Evolutionary conservation across 1,139 yeast genomes (phyloP).

Genomic region (Arxiozyma slooffiae): DNA sequence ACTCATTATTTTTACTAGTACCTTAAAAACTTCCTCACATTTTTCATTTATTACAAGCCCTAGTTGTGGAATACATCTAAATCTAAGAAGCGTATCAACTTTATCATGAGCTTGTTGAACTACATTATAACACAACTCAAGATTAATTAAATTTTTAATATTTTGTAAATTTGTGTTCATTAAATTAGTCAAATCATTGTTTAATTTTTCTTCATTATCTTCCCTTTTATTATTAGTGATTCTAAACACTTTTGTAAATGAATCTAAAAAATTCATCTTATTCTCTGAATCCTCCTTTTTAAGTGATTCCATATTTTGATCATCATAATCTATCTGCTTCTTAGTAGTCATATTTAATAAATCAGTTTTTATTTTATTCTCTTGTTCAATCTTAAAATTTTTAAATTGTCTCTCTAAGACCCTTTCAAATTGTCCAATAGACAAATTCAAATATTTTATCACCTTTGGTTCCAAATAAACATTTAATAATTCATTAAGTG

Average conservation of each 20-base stretch:
- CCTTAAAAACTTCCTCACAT: slow-evolving; percentile 48
- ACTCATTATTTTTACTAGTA: slow-evolving; percentile 56
- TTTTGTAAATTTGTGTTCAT: no score
- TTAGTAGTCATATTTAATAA: slow-evolving; percentile 5
- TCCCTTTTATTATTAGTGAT: slow-evolving; percentile 35
- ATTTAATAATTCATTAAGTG: slow-evolving; percentile 28
- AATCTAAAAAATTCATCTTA: slow-evolving; percentile 37
- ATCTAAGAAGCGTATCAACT: slow-evolving; percentile 32
- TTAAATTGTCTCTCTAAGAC: slow-evolving; percentile 28
- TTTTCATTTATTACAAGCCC: slow-evolving; percentile 33
- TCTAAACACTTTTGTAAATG: slow-evolving; percentile 52
- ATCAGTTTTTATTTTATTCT: slow-evolving; percentile 21
- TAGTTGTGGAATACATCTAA: slow-evolving; percentile 20
- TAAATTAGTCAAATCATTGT: slow-evolving; percentile 43
- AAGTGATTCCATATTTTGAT: background rate
- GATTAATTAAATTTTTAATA: slow-evolving; percentile 37
- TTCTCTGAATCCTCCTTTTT: slow-evolving; percentile 7
- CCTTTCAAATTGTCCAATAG: slow-evolving; percentile 30
- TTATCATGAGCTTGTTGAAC: slow-evolving; percentile 37
- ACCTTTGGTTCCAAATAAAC: slow-evolving; percentile 34
- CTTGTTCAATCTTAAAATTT: slow-evolving; percentile 30
- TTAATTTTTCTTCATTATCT: slow-evolving; percentile 36
- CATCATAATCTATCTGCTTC: slow-evolving; percentile 1
- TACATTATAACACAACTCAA: slow-evolving; percentile 38
- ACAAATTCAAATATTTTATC: slow-evolving; percentile 35